Conservation (phyloP, 805 yeast species). For the Saturnispora zaruensis region DNA sequence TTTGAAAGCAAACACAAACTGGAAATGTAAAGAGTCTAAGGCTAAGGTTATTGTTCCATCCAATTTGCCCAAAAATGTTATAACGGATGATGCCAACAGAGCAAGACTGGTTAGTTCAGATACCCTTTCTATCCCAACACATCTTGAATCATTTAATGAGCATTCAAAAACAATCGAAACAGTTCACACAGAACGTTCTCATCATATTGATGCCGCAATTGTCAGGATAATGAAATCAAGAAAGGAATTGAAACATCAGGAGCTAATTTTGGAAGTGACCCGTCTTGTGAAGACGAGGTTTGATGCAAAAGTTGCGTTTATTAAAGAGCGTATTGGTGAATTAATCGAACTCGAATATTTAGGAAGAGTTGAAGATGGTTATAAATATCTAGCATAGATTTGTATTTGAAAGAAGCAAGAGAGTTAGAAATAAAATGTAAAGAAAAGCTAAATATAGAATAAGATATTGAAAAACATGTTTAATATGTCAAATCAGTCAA, state of each 20-base stretch:
- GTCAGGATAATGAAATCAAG: slow-evolving; percentile 82
- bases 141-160: slow-evolving; percentile 46
- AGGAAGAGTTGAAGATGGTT: slow-evolving; percentile 56
- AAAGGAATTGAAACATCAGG: slow-evolving; percentile 51
- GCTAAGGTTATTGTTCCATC: slow-evolving; percentile 7
- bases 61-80: slow-evolving; percentile 5
- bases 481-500: slow-evolving; percentile 21
- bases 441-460: background rate
- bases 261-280: slow-evolving; percentile 51
- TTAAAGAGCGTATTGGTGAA: slow-evolving; percentile 66
- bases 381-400: slow-evolving; percentile 53
- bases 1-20: background rate
- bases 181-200: slow-evolving; percentile 54
- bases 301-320: slow-evolving; percentile 55
- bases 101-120: background rate
- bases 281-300: slow-evolving; percentile 45
- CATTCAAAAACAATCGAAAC: slow-evolving; percentile 44
- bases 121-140: slow-evolving; percentile 13
- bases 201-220: slow-evolving; percentile 74
- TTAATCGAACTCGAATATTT: slow-evolving; percentile 76
- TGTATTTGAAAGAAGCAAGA: background rate
- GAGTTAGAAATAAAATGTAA: background rate
- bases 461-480: background rate
- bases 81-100: background rate
- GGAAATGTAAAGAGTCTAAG: slow-evolving; percentile 8